A percentile compares a stretch with the other conserved stretches of the same genome.
These are phyloP conservation scores for Rhododendron henanense DNA, from an alignment of 148 eudicot species.

Conservation along the genomic window DNA sequence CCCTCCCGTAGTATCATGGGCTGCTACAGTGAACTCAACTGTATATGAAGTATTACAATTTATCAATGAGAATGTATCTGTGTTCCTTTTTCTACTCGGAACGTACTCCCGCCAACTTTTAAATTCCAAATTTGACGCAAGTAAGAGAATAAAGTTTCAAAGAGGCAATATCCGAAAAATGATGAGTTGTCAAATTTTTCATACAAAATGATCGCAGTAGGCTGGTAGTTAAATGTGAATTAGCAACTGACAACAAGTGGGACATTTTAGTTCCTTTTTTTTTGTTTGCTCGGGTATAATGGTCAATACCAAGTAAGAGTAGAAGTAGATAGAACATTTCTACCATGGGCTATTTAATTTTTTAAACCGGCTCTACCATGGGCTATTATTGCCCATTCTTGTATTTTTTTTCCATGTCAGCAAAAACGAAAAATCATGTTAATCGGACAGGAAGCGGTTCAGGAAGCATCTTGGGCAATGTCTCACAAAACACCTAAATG, in stretches of 20 bases:
- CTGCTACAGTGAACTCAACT: slow-evolving; percentile 85
- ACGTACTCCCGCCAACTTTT: background rate
- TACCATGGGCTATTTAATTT: background rate
- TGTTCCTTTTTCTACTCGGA: background rate
- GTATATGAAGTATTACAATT: slow-evolving; percentile 14
- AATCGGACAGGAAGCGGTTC: background rate
- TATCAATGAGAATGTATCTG: background rate
- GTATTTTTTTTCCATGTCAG: background rate
- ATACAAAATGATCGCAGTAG: background rate
- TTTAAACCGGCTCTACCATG: background rate
- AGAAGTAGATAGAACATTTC: background rate
- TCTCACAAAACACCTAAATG: background rate
- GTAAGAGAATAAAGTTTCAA: too few relatives aligned
- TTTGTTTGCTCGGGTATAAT: background rate
- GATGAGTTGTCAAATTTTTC: too few relatives aligned
- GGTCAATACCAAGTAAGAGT: background rate
- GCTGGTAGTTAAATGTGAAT: background rate
- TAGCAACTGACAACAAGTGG: background rate
- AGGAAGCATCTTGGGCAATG: background rate
- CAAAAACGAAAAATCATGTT: background rate
- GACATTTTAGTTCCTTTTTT: background rate
- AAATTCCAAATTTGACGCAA: too few relatives aligned
- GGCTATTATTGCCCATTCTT: background rate
- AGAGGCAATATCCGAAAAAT: too few relatives aligned
- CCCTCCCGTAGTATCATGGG: slow-evolving; percentile 97